Percentiles rank a stretch among this genome's conserved stretches.
Evolutionary conservation across 2,329 filamentous ascomycete genomes (phyloP).

Genomic region (Rhinocladiella mackenziei): DNA sequence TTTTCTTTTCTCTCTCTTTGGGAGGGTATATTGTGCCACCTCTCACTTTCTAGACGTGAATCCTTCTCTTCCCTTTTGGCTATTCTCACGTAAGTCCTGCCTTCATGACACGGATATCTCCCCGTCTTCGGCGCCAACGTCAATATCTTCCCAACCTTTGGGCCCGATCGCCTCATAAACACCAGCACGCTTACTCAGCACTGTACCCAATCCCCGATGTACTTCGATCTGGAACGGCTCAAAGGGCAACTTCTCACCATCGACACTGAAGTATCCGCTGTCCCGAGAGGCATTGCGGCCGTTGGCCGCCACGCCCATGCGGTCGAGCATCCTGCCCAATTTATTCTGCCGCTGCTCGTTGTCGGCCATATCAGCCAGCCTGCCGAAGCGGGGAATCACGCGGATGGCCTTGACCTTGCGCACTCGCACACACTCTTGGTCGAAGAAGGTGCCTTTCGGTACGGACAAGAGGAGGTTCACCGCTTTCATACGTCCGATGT

Average conservation of each 20-base stretch:
- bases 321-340: conserved; percentile 9
- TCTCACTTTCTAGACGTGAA: too few species aligned
- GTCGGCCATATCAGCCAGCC: conserved; percentile 19
- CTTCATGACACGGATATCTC: too few species aligned
- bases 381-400: conserved; percentile 62
- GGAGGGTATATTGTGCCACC: too few species aligned
- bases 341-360: conserved; percentile 6
- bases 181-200: conserved; percentile 70
- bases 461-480: conserved; percentile 68
- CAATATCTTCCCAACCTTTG: conserved; percentile 22
- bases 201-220: conserved; percentile 74
- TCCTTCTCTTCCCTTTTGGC: too few species aligned
- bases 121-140: too few species aligned
- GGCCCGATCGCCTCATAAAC: conserved; percentile 58
- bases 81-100: too few species aligned
- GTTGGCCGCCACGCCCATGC: conserved; percentile 1
- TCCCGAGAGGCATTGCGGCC: conserved; percentile 46
- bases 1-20: too few species aligned
- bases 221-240: conserved; percentile 88
- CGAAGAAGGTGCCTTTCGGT: conserved; percentile 71
- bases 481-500: conserved; percentile 63
- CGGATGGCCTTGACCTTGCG: conserved; percentile 84
- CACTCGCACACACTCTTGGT: conserved; percentile 72
- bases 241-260: conserved; percentile 84
- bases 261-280: conserved; percentile 85